A percentile compares a stretch with the other conserved stretches of the same genome.
These are phyloP conservation scores for Plasmodium yoelii DNA, from an alignment of 169 alveolate species.

Conservation along the genomic window DNA sequence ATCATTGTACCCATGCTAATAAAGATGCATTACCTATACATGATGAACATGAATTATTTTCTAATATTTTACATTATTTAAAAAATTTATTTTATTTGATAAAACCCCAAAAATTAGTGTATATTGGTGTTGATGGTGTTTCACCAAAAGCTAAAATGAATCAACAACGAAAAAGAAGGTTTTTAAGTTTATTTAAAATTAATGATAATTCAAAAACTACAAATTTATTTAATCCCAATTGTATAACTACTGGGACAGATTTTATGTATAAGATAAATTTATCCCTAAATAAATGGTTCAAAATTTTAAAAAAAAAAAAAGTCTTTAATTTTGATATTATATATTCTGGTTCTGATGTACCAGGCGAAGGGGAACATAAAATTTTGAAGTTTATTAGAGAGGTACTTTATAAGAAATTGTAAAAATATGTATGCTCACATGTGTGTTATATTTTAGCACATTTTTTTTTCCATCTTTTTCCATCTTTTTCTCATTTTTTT, in stretches of 20 bases:
- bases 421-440: not conserved
- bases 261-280: slow-evolving; percentile 90
- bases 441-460: not conserved
- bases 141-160: slow-evolving; percentile 99
- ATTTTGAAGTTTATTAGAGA: slow-evolving; percentile 92
- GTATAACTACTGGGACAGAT: slow-evolving; percentile 97
- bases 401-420: slow-evolving; percentile 8
- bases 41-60: slow-evolving; percentile 73
- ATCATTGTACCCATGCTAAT: slow-evolving; percentile 93
- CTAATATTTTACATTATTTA: slow-evolving; percentile 90
- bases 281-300: slow-evolving; percentile 79
- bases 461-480: not conserved
- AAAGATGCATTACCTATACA: slow-evolving; percentile 77
- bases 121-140: slow-evolving; percentile 97
- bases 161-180: slow-evolving; percentile 95
- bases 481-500: too few relatives aligned
- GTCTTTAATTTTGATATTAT: slow-evolving; percentile 91
- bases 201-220: slow-evolving; percentile 66
- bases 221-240: slow-evolving; percentile 88
- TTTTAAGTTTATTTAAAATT: slow-evolving; percentile 91
- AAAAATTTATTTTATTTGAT: slow-evolving; percentile 92
- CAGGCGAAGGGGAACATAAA: slow-evolving; percentile 99
- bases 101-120: slow-evolving; percentile 91
- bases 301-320: slow-evolving; percentile 83
- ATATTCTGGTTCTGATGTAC: slow-evolving; percentile 94